Evolutionary conservation across 345 rosid species (phyloP).

Genomic region (Camelina laxa): DNA sequence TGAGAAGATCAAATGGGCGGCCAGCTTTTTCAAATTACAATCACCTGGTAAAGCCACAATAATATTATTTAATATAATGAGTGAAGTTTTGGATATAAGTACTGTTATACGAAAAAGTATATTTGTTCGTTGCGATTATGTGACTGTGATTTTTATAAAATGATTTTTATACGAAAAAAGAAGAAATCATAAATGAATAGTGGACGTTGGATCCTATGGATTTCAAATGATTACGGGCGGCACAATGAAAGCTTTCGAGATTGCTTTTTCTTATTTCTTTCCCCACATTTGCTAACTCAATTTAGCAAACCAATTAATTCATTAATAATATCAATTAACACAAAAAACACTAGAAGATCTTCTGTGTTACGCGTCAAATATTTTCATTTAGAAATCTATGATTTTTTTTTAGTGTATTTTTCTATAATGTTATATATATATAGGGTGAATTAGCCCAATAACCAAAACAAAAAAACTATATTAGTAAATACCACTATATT

Average conservation of each 20-base stretch:
- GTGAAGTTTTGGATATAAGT: not conserved
- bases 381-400: not conserved
- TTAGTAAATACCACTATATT: no score
- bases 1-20: not conserved
- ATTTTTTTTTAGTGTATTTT: not conserved
- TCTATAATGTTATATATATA: not conserved
- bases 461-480: no score
- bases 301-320: constrained; percentile 10
- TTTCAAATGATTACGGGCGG: constrained; percentile 48
- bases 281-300: constrained; percentile 22
- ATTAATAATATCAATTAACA: no score
- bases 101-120: no score
- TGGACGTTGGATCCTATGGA: constrained; percentile 44
- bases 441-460: no score
- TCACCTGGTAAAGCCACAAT: not conserved
- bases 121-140: not conserved
- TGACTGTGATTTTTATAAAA: not conserved
- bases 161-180: no score
- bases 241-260: constrained; percentile 33
- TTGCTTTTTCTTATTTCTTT: constrained; percentile 21
- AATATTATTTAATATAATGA: not conserved
- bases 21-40: constrained; percentile 3
- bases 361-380: no score
- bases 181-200: not conserved
- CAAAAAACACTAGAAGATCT: no score